phyloP scores from a whole-genome alignment of 1,139 yeast genomes.

The Geotrichum europaeum region DNA sequence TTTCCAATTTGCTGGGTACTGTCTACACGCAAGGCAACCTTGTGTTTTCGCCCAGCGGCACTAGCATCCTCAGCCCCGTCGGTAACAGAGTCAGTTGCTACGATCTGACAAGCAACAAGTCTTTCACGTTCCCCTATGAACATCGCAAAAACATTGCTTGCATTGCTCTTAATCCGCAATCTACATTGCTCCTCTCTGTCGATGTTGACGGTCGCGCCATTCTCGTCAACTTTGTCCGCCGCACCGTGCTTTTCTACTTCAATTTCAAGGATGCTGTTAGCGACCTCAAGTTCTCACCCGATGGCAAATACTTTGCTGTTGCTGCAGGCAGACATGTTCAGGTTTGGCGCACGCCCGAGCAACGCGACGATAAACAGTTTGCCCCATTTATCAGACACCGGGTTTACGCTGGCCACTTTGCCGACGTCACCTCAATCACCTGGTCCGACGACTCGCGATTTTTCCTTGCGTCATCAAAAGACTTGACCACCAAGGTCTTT shows the following conservation, averaged over 20 bases:
- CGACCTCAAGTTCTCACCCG: constrained; percentile 80
- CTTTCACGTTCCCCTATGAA: constrained; percentile 87
- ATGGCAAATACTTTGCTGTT: constrained; percentile 81
- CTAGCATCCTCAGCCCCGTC: constrained; percentile 78
- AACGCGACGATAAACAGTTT: constrained; percentile 66
- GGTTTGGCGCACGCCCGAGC: constrained; percentile 89
- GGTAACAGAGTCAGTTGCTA: constrained; percentile 90
- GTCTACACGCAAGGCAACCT: constrained; percentile 90
- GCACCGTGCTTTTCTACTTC: constrained; percentile 91
- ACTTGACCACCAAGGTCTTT: constrained; percentile 82
- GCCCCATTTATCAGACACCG: constrained; percentile 92
- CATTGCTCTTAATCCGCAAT: constrained; percentile 77
- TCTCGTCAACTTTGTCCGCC: constrained; percentile 72
- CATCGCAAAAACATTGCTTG: constrained; percentile 80
- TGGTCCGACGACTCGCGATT: constrained; percentile 94
- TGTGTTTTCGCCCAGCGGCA: constrained; percentile 83
- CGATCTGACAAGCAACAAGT: constrained; percentile 75
- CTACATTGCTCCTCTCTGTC: constrained; percentile 73
- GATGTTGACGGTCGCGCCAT: constrained; percentile 90
- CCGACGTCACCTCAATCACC: constrained; percentile 66
- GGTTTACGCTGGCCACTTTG: constrained; percentile 88
- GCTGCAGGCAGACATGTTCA: constrained; percentile 80
- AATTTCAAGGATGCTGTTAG: constrained; percentile 76
- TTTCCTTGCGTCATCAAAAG: constrained; percentile 80
- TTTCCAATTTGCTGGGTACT: constrained; percentile 86